Percentiles rank a stretch among this genome's conserved stretches.
These are phyloP conservation scores for Ceratocystis eucalypticola DNA, from an alignment of 2,329 filamentous ascomycete species.

Conservation along the genomic window DNA sequence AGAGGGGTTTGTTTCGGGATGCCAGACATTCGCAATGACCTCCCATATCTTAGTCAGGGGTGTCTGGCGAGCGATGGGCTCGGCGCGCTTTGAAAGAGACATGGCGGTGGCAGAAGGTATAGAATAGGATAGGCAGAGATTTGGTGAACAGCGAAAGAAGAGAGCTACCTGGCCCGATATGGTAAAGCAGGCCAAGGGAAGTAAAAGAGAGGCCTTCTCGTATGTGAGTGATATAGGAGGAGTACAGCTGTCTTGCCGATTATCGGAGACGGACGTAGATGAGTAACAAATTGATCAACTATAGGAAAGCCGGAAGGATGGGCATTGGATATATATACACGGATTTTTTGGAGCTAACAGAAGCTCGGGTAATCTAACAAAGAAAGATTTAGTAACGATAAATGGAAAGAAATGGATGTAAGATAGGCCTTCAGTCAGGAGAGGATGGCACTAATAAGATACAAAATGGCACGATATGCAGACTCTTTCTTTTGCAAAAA, in stretches of 20 bases:
- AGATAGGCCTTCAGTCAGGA: not conserved
- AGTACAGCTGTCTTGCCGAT: not conserved
- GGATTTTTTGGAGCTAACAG: not conserved
- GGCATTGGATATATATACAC: not conserved
- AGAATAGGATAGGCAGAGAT: not conserved
- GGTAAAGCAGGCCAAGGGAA: not conserved
- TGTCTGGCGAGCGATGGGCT: constrained; percentile 23
- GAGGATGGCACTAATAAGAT: not conserved
- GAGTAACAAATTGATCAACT: not conserved
- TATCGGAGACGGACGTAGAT: not conserved
- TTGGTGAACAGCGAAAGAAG: not conserved
- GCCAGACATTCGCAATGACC: constrained; percentile 33
- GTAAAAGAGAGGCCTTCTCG: not conserved
- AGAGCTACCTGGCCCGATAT: not conserved
- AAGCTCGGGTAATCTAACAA: not conserved
- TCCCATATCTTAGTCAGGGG: constrained; percentile 29
- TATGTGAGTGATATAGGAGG: too few species aligned
- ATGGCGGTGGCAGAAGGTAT: constrained; percentile 15
- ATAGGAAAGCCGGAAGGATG: not conserved
- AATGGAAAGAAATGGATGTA: not conserved
- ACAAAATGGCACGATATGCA: not conserved
- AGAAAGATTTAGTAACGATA: not conserved
- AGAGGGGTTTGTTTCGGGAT: constrained; percentile 29
- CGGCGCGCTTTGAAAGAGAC: constrained; percentile 25
- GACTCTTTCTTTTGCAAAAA: not conserved